Conservation (phyloP, 1,284 basidiomycete species). For the Naganishia sp. region DNA sequence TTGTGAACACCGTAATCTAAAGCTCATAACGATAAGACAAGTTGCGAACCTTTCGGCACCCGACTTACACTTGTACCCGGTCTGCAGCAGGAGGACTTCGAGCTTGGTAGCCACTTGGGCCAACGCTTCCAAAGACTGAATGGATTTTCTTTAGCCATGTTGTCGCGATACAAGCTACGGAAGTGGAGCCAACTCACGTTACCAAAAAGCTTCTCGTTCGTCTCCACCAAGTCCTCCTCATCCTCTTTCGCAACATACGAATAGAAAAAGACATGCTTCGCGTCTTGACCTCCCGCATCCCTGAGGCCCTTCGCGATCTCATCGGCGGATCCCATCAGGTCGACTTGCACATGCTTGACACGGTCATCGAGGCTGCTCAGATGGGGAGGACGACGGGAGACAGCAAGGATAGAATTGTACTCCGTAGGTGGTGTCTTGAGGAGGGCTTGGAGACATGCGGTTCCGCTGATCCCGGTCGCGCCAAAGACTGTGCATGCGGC, state of each 20-base stretch:
- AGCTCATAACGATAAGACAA: no score
- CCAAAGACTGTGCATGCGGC: not conserved
- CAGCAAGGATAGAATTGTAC: constrained; percentile 6
- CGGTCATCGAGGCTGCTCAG: not conserved
- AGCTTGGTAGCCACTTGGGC: not conserved
- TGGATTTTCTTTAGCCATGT: constrained; percentile 9
- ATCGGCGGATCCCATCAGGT: not conserved
- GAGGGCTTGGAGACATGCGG: constrained; percentile 1
- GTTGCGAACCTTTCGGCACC: not conserved
- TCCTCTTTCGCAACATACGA: constrained; percentile 10
- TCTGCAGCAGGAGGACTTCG: not conserved
- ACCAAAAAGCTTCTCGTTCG: constrained; percentile 1
- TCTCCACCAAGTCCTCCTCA: constrained; percentile 5
- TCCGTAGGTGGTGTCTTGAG: not conserved
- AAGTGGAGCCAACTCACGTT: not conserved
- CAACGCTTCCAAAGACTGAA: constrained; percentile 1
- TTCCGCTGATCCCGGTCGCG: constrained; percentile 11
- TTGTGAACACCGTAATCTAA: constrained; percentile 11
- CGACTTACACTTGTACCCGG: constrained; percentile 16
- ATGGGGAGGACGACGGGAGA: constrained; percentile 2
- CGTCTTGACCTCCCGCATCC: not conserved
- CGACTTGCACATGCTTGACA: constrained; percentile 5
- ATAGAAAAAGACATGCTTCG: constrained; percentile 3
- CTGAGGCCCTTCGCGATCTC: not conserved
- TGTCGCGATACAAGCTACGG: not conserved